Base-by-base conservation (phyloP, 164 flowering plant genomes). In the Macadamia tetraphylla region DNA sequence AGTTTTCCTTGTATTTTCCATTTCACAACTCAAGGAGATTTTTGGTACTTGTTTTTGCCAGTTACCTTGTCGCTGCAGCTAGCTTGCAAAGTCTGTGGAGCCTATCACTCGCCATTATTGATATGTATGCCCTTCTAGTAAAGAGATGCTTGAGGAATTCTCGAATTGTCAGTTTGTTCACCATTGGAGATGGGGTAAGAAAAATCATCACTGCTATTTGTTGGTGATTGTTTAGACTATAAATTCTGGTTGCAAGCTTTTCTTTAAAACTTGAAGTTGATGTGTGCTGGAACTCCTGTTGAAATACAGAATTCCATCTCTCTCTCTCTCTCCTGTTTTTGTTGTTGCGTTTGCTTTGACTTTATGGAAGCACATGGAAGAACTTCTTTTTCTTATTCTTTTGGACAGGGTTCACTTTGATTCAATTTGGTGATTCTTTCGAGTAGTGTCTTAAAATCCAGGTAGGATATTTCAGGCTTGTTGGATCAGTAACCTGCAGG, bases 111-210 rank as follows among this genome's bases (percentile, higher is more conserved):
- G 88, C 86, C 10, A 13, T 88, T 73, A 76, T 84, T 69, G 97
- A 91, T 69, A 63, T 78, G 49, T 86, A 91, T 79, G 89, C 90
- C 17, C 79, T 91, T 70, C 66, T 82, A 70, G 95, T 91, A 68
- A 82, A 61, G 75, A 79, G 97, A 52, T 79, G 85, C 76, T 79
- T 89, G 73, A 83, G 85, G 60, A 88, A 81, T 66, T 23, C 74
- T 15, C 69, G 69, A 30, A 70, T 85, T 32, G 74, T 89, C 61
- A 58, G 76, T 43, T 61, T 86, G 48, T 87, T 88, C 63, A 66
- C 93, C 10, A 67, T 88, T 64, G 95, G 95, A 7, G 97, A 91
- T 78, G 95, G 90, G 93, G 97, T 92, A 85, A 89, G 88, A 59
- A 29, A 48, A 67, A n/a, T 17, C 61, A 55, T 42, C 4, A 30